These are phyloP conservation scores for Torrubiellomyces zombiae DNA, from an alignment of 2,329 filamentous ascomycete species.

Conservation along the genomic window DNA sequence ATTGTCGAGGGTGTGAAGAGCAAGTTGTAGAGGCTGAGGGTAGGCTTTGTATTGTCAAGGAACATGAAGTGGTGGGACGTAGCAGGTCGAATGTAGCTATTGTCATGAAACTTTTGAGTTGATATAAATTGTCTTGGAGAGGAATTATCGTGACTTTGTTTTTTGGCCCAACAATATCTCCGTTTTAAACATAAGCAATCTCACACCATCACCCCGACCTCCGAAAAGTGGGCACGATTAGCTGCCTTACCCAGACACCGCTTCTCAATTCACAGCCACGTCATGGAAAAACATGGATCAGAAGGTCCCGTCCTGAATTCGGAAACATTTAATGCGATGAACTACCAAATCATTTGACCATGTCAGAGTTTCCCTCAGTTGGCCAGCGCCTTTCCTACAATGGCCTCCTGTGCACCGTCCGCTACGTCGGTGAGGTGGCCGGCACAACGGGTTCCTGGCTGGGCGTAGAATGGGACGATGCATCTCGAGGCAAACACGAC, in stretches of 20 bases:
- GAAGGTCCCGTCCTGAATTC: no score
- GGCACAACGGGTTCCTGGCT: slow-evolving; percentile 72
- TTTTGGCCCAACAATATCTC: no score
- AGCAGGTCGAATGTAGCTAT: slow-evolving; percentile 1
- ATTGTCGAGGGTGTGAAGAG: slow-evolving; percentile 36
- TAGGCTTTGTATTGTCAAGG: no score
- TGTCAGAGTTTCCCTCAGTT: slow-evolving; percentile 26
- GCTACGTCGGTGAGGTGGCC: slow-evolving; percentile 62
- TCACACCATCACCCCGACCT: no score
- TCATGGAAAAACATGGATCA: no score
- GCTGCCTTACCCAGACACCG: no score
- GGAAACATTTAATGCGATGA: no score
- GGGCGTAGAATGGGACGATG: slow-evolving; percentile 93
- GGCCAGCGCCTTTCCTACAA: slow-evolving; percentile 72
- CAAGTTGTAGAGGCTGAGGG: slow-evolving; percentile 36
- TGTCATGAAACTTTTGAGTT: background rate
- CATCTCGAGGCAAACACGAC: slow-evolving; percentile 73
- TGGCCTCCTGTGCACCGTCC: slow-evolving; percentile 63
- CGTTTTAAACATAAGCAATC: no score
- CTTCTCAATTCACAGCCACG: no score
- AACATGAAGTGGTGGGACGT: background rate
- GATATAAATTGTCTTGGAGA: background rate
- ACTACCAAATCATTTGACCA: no score
- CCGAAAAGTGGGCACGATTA: no score
- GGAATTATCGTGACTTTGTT: no score